Base-by-base conservation (phyloP, 768 basidiomycete genomes). In the Leccinum olivaceopallidum region DNA sequence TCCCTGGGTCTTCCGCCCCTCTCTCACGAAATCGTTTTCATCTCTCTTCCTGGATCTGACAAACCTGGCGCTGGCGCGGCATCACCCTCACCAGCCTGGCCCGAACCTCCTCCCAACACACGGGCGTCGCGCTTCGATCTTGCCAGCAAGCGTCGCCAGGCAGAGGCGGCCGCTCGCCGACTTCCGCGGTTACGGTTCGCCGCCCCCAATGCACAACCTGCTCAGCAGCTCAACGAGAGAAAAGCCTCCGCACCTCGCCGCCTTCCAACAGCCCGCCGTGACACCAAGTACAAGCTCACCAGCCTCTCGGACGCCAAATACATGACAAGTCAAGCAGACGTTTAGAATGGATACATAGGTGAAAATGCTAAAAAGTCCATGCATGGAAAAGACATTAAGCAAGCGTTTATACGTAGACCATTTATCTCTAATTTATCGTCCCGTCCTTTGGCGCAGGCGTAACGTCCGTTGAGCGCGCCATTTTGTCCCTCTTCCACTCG, bases 401-500 rank as follows among this genome's bases (percentile, higher is more conserved):
- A 71, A 10, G 50, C 18, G 18, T 44, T 44, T 63, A 32, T 64
- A 57, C 18, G 56, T 61, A 61, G 58, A 36, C 37, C 39, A 39
- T 64, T 50, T 52, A 61, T 63, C 53, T 52, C 42, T 55, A 36
- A 55, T 64, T 44, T 57, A 64, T 58, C 14, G 32, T 56, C 55
- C 54, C n/a, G 50, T 57, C 59, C 30, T n/a, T 49, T 14, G 49
- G 26, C 44, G 53, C 55, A 55, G 56, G 13, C 30, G 5, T 56
- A 42, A 52, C 37, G 60, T 53, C 53, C 32, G 53, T 57, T 7
- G 60, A 44, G 26, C 10, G 37, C 55, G 60, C 30, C 55, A 51
- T 56, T 59, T 64, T 75, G 6, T 59, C 60, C 60, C 73, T 77
- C 69, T 87, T 90, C 88, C 86, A 91, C 3, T 70, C 69, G 6